phyloP scores from a whole-genome alignment of 345 rosid species.

The Sonneratia caseolaris region DNA sequence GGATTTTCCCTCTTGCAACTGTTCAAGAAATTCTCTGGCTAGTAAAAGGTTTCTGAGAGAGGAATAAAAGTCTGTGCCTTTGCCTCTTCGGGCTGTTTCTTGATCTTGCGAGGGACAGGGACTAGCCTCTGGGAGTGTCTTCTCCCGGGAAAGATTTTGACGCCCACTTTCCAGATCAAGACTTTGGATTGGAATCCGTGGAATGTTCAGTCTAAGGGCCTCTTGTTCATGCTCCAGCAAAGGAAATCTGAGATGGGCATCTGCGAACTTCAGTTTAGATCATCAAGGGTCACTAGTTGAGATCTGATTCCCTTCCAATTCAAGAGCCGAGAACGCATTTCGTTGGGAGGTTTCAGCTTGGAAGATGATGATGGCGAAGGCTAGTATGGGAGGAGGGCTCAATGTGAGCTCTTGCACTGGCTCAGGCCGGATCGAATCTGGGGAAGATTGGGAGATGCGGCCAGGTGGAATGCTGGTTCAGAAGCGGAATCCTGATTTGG shows the following conservation, averaged over 20 bases:
- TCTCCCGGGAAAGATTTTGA: constrained; percentile 4
- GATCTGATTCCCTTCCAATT: constrained; percentile 1
- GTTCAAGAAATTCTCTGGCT: background rate
- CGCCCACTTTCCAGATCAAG: constrained; percentile 7
- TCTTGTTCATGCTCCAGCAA: background rate
- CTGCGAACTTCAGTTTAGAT: constrained; percentile 30
- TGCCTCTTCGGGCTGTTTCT: constrained; percentile 3
- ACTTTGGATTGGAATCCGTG: background rate
- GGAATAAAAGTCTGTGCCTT: constrained; percentile 7
- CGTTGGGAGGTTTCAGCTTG: background rate
- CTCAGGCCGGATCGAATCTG: constrained; percentile 27
- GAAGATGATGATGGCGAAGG: constrained; percentile 75
- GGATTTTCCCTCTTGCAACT: too few species aligned
- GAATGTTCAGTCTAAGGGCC: background rate
- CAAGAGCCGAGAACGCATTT: background rate
- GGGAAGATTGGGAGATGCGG: constrained; percentile 77
- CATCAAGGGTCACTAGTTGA: constrained; percentile 8
- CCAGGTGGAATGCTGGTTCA: constrained; percentile 99
- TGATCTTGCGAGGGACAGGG: background rate
- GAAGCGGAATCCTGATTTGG: constrained; percentile 69
- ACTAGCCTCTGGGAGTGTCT: constrained; percentile 1
- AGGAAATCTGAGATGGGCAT: constrained; percentile 18
- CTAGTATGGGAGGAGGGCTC: constrained; percentile 33
- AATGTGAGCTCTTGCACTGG: constrained; percentile 39
- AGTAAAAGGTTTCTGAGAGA: background rate